phyloP scores from a whole-genome alignment of 192 early-diverging fungal genomes.

The Haplosporangium gracile region DNA sequence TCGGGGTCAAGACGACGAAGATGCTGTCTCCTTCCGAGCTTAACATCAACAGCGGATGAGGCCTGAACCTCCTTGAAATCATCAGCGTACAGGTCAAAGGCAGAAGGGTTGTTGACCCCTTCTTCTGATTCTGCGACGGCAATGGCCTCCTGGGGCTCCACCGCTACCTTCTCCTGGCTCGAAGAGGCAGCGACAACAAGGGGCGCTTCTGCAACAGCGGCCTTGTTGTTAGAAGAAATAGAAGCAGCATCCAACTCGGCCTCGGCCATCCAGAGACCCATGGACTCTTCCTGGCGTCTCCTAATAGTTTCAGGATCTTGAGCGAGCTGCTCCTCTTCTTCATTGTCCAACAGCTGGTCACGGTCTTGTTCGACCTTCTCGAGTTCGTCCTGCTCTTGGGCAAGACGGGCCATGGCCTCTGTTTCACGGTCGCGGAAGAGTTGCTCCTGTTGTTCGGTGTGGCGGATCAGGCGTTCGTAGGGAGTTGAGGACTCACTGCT shows the following conservation, averaged over 20 bases:
- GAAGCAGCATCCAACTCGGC: slow-evolving; percentile 25
- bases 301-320: slow-evolving; percentile 40
- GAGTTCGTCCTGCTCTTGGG: slow-evolving; percentile 41
- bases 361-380: slow-evolving; percentile 42
- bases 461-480: slow-evolving; percentile 11
- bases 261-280: slow-evolving; percentile 53
- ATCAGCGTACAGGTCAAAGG: slow-evolving; percentile 35
- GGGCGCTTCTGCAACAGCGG: background rate
- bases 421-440: background rate
- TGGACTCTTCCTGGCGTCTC: slow-evolving; percentile 35
- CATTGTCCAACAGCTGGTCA: slow-evolving; percentile 37
- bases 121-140: background rate
- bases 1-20: slow-evolving; percentile 13
- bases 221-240: background rate
- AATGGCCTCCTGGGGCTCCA: background rate
- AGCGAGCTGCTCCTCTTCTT: slow-evolving; percentile 34
- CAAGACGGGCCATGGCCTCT: slow-evolving; percentile 17
- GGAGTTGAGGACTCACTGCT: background rate
- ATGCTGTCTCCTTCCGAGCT: background rate
- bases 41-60: background rate
- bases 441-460: slow-evolving; percentile 18
- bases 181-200: background rate
- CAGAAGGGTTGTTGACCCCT: background rate
- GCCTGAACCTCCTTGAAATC: slow-evolving; percentile 35
- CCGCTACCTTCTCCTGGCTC: background rate